Evolutionary conservation across 306 rosid species (phyloP), one percentile per base, ranked within the genome.

Genomic region (Casuarina cunninghamiana): DNA sequence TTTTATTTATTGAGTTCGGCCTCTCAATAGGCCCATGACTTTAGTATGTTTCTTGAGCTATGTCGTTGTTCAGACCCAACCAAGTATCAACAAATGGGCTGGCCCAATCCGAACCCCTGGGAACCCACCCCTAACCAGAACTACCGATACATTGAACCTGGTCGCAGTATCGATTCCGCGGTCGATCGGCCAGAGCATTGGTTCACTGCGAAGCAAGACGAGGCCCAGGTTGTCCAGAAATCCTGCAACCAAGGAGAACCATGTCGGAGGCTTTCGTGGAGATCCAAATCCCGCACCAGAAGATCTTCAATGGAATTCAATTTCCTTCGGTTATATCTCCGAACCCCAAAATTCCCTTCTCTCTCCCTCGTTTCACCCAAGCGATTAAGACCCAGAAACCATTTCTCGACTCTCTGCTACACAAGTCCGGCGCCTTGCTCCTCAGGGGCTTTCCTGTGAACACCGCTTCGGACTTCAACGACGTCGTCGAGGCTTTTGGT

Each of bases 391-490:
- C 82, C 75, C 81, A 93, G 42, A 85, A 83, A 79, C 81, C 78
- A 0, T 75, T 57, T 50, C 78, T 91, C 4, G 86, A 90, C 75
- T 86, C 93, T 0, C 70, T 84, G 46, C 92, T 95, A 0, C 91
- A 43, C 62, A 72, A 86, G 38, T 91, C 93, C 0, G 94, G 97
- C 26, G 97, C 97, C 1, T 8, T 92, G 5, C 91, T 95, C 83
- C 53, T 91, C 69, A 81, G 96, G 69, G 90, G 83, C 38, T 86
- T 90, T 67, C 88, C 88, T 0, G 75, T 92, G 15, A 81, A 71
- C 55, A 77, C 92, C 2, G 81, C 97, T 8, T 86, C 97, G 6
- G 88, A 87, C 68, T 92, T 92, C 90, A 89, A 92, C 86, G 93
- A 86, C 73, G 84, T 91, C 74, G 96, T 95, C 0, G 93, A 91